Conservation (phyloP, 1,284 basidiomycete species). For the Trichosporon sp. region DNA sequence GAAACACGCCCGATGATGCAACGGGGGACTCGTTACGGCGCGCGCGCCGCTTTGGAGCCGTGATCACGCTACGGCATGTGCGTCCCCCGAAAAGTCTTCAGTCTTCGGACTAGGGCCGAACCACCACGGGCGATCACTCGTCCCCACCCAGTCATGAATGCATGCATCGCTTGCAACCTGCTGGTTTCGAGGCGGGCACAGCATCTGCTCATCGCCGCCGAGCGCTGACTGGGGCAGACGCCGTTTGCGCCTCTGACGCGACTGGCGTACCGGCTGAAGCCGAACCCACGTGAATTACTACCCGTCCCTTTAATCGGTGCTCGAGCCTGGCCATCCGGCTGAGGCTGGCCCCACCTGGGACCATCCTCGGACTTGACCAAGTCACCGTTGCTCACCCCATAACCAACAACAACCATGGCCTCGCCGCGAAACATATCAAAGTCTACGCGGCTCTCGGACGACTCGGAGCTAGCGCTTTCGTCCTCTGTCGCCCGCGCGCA, state of each 20-base stretch:
- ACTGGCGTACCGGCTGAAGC: slow-evolving; percentile 12
- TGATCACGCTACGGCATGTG: neutral
- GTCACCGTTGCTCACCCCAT: slow-evolving; percentile 8
- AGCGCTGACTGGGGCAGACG: neutral
- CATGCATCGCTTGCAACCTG: neutral
- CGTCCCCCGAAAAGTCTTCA: neutral
- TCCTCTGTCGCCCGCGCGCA: slow-evolving; percentile 3
- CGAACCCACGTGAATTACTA: slow-evolving; percentile 13
- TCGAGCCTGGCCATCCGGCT: neutral
- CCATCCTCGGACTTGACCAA: neutral
- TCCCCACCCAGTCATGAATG: neutral
- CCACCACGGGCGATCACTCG: neutral
- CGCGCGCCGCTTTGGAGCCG: neutral
- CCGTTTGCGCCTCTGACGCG: neutral
- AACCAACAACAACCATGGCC: slow-evolving; percentile 19
- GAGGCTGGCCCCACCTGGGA: slow-evolving; percentile 3
- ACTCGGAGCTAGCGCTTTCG: slow-evolving; percentile 6
- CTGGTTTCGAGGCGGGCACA: neutral
- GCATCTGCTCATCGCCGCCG: no score
- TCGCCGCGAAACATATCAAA: slow-evolving; percentile 10
- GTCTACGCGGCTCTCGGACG: neutral
- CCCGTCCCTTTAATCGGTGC: slow-evolving; percentile 9
- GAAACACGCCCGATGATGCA: neutral
- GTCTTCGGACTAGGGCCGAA: neutral
- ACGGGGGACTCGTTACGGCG: neutral